Percentiles rank a stretch among this genome's conserved stretches.
phyloP scores from a whole-genome alignment of 2,329 filamentous ascomycete species.

The Shiraia sp. region DNA sequence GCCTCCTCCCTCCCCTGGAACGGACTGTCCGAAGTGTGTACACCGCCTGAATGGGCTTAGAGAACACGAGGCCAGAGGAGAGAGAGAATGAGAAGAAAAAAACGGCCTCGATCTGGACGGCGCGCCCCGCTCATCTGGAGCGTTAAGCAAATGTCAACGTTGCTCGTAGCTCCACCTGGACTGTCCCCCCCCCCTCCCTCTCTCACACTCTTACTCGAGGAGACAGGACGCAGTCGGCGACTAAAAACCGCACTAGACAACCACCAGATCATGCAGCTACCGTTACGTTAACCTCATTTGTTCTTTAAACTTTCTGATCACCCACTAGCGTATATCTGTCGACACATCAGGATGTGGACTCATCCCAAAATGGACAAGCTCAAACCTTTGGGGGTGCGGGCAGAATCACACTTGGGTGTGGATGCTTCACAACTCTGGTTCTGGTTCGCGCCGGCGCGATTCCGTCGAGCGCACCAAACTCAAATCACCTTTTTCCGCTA shows the following conservation, averaged over 20 bases:
- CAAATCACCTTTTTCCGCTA: too few relatives aligned
- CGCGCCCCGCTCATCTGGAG: background rate
- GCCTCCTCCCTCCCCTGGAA: too few relatives aligned
- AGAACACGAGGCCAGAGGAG: background rate
- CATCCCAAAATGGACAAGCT: background rate
- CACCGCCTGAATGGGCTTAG: too few relatives aligned
- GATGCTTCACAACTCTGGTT: too few relatives aligned
- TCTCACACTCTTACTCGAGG: background rate
- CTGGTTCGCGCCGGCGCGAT: too few relatives aligned
- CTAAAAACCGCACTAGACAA: constrained; percentile 5
- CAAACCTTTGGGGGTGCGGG: too few relatives aligned
- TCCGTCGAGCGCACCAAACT: too few relatives aligned
- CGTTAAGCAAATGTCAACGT: background rate
- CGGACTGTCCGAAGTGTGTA: too few relatives aligned
- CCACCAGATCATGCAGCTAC: constrained; percentile 9
- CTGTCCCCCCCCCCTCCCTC: constrained; percentile 1
- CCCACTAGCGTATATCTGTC: constrained; percentile 10
- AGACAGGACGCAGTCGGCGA: constrained; percentile 6
- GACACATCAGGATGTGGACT: background rate
- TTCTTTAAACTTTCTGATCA: constrained; percentile 11
- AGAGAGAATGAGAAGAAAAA: background rate
- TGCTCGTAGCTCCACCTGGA: background rate
- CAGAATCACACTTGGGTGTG: too few relatives aligned
- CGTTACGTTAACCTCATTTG: constrained; percentile 6
- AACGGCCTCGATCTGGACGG: background rate